Conservation (phyloP, 2,329 filamentous ascomycete genomes). For the Fusarium multiceps region DNA sequence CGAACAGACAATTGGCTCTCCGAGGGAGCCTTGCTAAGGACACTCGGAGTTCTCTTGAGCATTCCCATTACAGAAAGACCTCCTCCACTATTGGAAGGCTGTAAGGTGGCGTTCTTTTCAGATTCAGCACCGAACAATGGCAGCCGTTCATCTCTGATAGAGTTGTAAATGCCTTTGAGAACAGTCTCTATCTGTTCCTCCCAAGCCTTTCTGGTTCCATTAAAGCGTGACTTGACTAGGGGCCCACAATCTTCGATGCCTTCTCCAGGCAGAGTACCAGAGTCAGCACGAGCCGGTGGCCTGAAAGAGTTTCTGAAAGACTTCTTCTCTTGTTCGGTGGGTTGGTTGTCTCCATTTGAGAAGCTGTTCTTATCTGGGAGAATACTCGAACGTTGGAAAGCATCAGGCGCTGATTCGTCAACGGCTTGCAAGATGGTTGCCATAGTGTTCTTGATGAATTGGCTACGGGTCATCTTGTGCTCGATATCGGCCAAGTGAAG, state of each 20-base stretch:
- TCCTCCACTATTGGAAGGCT: conserved; percentile 67
- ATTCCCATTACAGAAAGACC: conserved; percentile 79
- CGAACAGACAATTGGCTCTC: conserved; percentile 77
- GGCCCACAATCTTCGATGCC: conserved; percentile 70
- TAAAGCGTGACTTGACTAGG: conserved; percentile 80
- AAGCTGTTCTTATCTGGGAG: conserved; percentile 58
- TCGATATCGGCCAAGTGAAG: conserved; percentile 95
- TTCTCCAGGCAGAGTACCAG: conserved; percentile 56
- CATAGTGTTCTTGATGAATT: conserved; percentile 97
- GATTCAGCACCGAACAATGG: conserved; percentile 81
- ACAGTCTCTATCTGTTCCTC: conserved; percentile 90
- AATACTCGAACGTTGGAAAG: conserved; percentile 69
- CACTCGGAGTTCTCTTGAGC: conserved; percentile 87
- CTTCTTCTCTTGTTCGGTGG: conserved; percentile 54
- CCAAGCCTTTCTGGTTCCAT: conserved; percentile 82
- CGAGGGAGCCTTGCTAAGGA: conserved; percentile 91
- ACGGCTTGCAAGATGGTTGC: conserved; percentile 85
- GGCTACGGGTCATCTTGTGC: conserved; percentile 92
- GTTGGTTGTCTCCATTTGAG: conserved; percentile 50
- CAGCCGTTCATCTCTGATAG: conserved; percentile 87
- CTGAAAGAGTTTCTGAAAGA: conserved; percentile 62
- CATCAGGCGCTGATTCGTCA: conserved; percentile 75
- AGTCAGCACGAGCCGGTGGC: conserved; percentile 56
- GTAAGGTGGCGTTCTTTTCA: conserved; percentile 53
- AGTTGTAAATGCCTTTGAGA: conserved; percentile 89